Evolutionary conservation across 2,329 filamentous ascomycete genomes (phyloP), one percentile per base, ranked within the genome.

Genomic region (Microcera coccophila): DNA sequence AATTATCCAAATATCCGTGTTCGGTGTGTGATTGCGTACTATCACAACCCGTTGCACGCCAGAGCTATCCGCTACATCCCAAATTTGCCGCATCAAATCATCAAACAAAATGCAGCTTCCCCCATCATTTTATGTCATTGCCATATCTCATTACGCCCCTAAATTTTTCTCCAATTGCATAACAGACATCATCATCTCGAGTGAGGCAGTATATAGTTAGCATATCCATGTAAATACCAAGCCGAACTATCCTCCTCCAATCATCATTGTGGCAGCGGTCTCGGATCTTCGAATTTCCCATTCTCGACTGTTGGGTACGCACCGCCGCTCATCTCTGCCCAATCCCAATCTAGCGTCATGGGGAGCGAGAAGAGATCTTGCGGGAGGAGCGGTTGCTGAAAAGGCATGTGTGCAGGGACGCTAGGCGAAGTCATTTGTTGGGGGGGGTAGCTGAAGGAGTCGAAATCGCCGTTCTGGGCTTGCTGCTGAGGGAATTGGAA

Each of bases 351-450:
- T 17, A 97, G 76, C 3, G 88, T 94, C 84, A 95, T 95, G 2
- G 91, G 90, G 79, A 97, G 84, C 63, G 91, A 86, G 82, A 93
- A 98, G 19, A 97, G 68, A 66, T 97, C 93, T 57, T 91, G 89
- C 4, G 93, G 91, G 17, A 97, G 81, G 58, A 95, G 85, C 0
- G 90, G 90, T 53, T 94, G 87, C 58, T 90, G 85, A 60, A 90
- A 90, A 7, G 59, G 16, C 4, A 8, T 60, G n/a, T 61, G 60
- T 5, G 57, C 49, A 14, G 45, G 46, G 33, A 59, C 48, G 11
- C 63, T 62, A 22, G 63, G 64, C 43, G 64, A 74, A 42, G 61
- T 59, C 42, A 67, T 50, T 36, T 73, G 74, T 3, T 68, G 71
- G 1, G 70, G 68, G 50, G 76, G 55, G 37, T 74, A 72, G 14